These are phyloP conservation scores for Stachybotrys echinatus DNA, from an alignment of 2,329 filamentous ascomycete genomes.

Conservation along the genomic window DNA sequence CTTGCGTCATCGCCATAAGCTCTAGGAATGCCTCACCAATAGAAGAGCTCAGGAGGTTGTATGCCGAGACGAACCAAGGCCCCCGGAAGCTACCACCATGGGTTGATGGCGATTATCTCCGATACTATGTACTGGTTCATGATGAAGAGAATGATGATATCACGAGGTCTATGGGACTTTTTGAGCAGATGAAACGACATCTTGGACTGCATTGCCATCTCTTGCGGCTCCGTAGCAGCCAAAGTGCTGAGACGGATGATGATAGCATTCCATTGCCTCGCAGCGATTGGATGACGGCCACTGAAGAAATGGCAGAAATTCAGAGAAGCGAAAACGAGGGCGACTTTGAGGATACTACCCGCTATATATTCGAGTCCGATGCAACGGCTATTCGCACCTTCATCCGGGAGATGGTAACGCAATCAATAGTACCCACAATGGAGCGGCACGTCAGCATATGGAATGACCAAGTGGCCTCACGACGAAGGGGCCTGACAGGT, in stretches of 20 bases:
- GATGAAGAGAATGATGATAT: constrained; percentile 96
- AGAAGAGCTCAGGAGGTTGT: constrained; percentile 78
- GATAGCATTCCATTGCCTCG: constrained; percentile 78
- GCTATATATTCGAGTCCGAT: constrained; percentile 89
- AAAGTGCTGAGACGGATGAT: constrained; percentile 85
- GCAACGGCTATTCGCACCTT: constrained; percentile 82
- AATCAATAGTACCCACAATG: constrained; percentile 94
- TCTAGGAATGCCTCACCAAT: constrained; percentile 80
- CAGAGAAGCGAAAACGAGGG: constrained; percentile 62
- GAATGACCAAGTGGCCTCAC: constrained; percentile 96
- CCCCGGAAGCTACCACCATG: constrained; percentile 70
- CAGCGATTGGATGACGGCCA: constrained; percentile 84
- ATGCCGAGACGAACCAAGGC: constrained; percentile 77
- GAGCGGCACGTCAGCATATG: constrained; percentile 84
- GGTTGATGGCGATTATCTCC: constrained; percentile 86
- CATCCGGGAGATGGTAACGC: constrained; percentile 88
- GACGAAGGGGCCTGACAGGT: constrained; percentile 80
- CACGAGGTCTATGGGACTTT: constrained; percentile 78
- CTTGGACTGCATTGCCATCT: constrained; percentile 94
- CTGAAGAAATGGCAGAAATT: constrained; percentile 76
- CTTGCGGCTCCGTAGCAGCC: constrained; percentile 75
- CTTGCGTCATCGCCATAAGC: constrained; percentile 91
- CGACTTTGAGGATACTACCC: constrained; percentile 63
- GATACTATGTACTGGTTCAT: constrained; percentile 94
- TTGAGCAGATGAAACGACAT: constrained; percentile 99